Evolutionary conservation across 768 basidiomycete genomes (phyloP).

Genomic region (Boletellus ananiceps): DNA sequence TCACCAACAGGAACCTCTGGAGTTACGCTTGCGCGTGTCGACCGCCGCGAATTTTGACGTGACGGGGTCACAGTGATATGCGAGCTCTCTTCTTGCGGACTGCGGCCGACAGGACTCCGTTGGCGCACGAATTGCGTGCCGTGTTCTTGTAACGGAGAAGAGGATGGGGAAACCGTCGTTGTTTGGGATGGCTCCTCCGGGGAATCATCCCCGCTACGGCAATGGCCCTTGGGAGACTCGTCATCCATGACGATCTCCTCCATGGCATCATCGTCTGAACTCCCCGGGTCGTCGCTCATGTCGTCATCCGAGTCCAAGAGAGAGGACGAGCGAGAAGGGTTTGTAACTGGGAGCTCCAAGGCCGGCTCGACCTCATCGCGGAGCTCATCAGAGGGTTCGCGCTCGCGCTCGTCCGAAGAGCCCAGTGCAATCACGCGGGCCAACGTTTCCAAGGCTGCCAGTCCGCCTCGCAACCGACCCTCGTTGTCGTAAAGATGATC

Average conservation of each 20-base stretch:
- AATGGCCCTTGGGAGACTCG: conserved; percentile 40
- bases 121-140: conserved; percentile 24
- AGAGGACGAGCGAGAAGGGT: conserved; percentile 45
- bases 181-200: conserved; percentile 30
- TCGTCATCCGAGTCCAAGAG: conserved; percentile 71
- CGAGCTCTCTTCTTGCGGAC: conserved; percentile 28
- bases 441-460: conserved; percentile 78
- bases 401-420: conserved; percentile 48
- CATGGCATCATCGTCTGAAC: conserved; percentile 76
- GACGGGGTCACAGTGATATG: conserved; percentile 42
- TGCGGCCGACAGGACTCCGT: conserved; percentile 22
- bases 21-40: conserved; percentile 31
- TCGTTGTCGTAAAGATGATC: conserved; percentile 73
- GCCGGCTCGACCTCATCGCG: conserved; percentile 56
- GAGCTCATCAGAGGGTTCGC: conserved; percentile 56
- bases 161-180: conserved; percentile 27
- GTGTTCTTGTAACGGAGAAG: conserved; percentile 30
- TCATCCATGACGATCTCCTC: conserved; percentile 80
- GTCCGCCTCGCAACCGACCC: conserved; percentile 84
- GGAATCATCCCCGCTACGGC: conserved; percentile 23
- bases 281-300: conserved; percentile 69
- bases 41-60: conserved; percentile 52
- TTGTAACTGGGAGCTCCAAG: conserved; percentile 63
- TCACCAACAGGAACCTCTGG: conserved; percentile 64
- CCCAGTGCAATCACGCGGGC: conserved; percentile 77